These are phyloP conservation scores for Casaregolazyma suthepensis DNA, from an alignment of 1,139 yeast genomes.

Conservation along the genomic window DNA sequence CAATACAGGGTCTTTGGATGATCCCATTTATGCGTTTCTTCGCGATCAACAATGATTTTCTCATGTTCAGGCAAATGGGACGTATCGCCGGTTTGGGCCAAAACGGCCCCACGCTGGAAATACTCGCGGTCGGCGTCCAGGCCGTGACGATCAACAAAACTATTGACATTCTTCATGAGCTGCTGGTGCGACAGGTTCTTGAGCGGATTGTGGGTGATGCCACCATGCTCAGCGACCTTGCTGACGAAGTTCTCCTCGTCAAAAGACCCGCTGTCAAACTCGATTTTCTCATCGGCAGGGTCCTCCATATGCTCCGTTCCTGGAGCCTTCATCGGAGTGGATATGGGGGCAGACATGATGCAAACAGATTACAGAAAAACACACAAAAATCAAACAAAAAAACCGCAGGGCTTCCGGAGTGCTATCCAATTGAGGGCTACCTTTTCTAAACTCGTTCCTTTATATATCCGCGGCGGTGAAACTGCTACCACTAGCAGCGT, in stretches of 20 bases:
- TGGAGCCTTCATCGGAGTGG: conserved; percentile 21
- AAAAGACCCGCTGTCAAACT: conserved; percentile 8
- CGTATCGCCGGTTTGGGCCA: conserved; percentile 60
- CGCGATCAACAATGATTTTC: conserved; percentile 45
- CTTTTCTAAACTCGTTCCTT: not conserved
- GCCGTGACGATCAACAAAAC: conserved; percentile 56
- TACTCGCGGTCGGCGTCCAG: conserved; percentile 51
- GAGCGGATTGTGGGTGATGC: conserved; percentile 24
- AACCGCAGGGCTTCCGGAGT: not conserved
- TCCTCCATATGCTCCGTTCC: conserved; percentile 12
- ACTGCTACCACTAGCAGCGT: not conserved
- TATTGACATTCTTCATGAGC: conserved; percentile 55
- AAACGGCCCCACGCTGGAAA: conserved; percentile 68
- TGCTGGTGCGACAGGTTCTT: conserved; percentile 19
- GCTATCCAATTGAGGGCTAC: not conserved
- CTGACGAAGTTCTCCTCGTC: conserved; percentile 13
- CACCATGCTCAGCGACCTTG: conserved; percentile 21
- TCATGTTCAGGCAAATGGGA: conserved; percentile 61
- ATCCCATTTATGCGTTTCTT: conserved; percentile 58
- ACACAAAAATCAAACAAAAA: not conserved
- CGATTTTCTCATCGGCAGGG: not conserved
- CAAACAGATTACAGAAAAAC: not conserved
- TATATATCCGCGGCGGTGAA: not conserved
- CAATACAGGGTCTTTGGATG: conserved; percentile 55
- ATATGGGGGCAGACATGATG: conserved; percentile 14